Conservation (phyloP, 345 rosid genomes). For the Dipteronia dyeriana region DNA sequence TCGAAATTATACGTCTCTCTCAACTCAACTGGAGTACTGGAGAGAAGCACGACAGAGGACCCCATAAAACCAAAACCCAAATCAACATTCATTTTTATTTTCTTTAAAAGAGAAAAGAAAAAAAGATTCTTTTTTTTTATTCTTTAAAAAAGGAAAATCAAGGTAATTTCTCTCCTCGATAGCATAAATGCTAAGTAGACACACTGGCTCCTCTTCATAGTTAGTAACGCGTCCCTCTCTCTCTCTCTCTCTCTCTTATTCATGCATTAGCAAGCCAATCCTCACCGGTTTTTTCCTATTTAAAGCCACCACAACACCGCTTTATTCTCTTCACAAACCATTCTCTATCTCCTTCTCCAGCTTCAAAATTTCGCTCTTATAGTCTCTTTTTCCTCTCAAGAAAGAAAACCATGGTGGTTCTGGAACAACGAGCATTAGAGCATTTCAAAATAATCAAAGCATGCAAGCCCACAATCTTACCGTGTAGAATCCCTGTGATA, state of each 20-base stretch:
- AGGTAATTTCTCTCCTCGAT: constrained; percentile 22
- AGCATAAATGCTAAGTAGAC: constrained; percentile 30
- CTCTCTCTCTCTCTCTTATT: constrained; percentile 12
- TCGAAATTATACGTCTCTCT: background rate
- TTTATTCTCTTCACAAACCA: background rate
- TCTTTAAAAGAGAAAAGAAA: no score
- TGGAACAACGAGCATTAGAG: constrained; percentile 56
- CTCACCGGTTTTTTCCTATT: constrained; percentile 15
- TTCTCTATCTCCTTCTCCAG: background rate
- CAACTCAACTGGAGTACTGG: background rate
- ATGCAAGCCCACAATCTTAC: constrained; percentile 47
- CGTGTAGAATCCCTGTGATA: constrained; percentile 55
- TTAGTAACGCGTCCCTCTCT: constrained; percentile 31
- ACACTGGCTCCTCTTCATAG: constrained; percentile 39
- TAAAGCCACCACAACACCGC: constrained; percentile 19
- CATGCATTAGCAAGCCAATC: constrained; percentile 18
- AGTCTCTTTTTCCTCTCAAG: no score
- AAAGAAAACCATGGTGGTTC: constrained; percentile 61
- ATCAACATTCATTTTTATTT: background rate
- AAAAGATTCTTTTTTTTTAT: background rate
- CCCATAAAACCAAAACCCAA: background rate
- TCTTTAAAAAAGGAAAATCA: background rate
- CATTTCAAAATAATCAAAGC: constrained; percentile 56
- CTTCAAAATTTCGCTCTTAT: background rate
- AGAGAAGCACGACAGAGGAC: constrained; percentile 1